Conservation (phyloP, 768 basidiomycete species). For the Boletus subcaerulescens region DNA sequence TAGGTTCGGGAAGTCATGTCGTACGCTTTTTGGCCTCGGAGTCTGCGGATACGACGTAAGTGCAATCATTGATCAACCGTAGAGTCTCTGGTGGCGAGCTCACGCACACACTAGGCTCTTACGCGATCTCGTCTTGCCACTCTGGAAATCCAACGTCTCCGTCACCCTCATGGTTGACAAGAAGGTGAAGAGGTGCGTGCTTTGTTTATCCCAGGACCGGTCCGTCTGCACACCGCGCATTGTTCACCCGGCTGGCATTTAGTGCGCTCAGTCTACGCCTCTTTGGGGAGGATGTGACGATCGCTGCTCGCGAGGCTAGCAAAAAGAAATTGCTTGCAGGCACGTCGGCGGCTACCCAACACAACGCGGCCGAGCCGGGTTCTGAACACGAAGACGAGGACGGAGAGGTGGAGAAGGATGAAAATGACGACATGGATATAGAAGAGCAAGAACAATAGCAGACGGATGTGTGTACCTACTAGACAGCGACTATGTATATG, state of each 20-base stretch:
- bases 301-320: conserved; percentile 39
- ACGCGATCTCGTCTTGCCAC: conserved; percentile 85
- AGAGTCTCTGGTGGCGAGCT: background rate
- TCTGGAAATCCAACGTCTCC: conserved; percentile 92
- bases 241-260: background rate
- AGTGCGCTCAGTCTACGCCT: conserved; percentile 87
- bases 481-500: conserved; percentile 8
- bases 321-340: conserved; percentile 19
- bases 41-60: conserved; percentile 54
- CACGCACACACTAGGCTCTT: conserved; percentile 44
- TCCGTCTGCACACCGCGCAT: background rate
- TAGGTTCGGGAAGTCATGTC: conserved; percentile 71
- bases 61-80: conserved; percentile 23
- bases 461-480: conserved; percentile 9
- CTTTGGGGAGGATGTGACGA: conserved; percentile 77
- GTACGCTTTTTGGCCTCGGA: conserved; percentile 61
- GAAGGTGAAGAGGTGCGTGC: conserved; percentile 82
- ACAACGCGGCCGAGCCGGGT: background rate
- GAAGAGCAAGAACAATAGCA: conserved; percentile 11
- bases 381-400: conserved; percentile 4
- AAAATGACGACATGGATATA: conserved; percentile 8
- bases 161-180: conserved; percentile 94
- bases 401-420: background rate
- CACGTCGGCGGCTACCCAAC: background rate
- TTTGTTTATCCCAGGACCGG: background rate